Base-by-base conservation (phyloP, 768 basidiomycete species). In the Hydnomerulius pinastri region DNA sequence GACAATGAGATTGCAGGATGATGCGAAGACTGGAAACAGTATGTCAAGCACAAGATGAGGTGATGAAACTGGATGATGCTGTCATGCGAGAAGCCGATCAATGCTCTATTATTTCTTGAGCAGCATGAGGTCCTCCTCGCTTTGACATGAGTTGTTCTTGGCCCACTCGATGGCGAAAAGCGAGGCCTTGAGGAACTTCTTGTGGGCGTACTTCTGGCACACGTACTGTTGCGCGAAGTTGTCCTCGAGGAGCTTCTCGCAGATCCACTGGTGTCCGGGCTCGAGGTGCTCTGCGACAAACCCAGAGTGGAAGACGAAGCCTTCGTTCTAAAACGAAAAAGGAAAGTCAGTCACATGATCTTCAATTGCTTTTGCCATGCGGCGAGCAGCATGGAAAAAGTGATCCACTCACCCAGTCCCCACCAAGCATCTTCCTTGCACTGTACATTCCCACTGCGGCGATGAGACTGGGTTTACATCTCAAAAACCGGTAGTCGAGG, bases 401-500 rank as follows among this genome's bases (percentile, higher is more conserved):
- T 52, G 61, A 60, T 50, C 38, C 52, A 79, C 96, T 76, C 70
- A 98, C 96, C 97, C 97, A 99, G 67, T 89, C 85, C 57, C 92
- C 92, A 27, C 87, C 91, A 61, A 98, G 72, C 97, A 99, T 98
- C 73, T 73, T 81, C 60, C 94, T 81, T 50, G 97, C 87, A 52
- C 87, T 87, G 78, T 96, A 98, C 97, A 99, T 99, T 32, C 93
- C 91, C 46, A 98, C 85, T 11, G 96, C 97, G 25, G 97, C 96
- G 42, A 97, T 77, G 66, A 97, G 78, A 68, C 90, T 92, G 0
- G 96, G 96, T 72, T 94, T 97, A 51, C 86, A 94, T 48, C 91
- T 79, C 67, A 99, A 71, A 79, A 99, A 99, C 20, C 90, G 85
- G 64, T 95, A 71, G 65, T 99, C 97, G 50, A 98, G 74, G 43